phyloP scores from a whole-genome alignment of 2,329 filamentous ascomycete species.

The Curvularia sp. region DNA sequence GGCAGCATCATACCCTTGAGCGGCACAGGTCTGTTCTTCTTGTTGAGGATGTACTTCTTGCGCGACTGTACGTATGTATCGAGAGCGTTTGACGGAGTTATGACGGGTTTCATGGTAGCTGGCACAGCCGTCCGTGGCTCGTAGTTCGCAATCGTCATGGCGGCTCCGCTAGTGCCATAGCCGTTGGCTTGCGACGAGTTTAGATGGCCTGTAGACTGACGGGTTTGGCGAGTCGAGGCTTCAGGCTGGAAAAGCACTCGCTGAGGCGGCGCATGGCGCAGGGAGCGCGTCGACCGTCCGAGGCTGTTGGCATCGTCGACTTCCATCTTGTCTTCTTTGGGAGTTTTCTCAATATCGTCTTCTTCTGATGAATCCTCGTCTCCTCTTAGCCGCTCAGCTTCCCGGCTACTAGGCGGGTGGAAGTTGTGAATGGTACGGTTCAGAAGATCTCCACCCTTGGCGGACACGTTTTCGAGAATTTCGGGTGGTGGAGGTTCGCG shows the following conservation, averaged over 20 bases:
- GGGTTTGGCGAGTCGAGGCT: conserved; percentile 68
- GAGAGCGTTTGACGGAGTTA: conserved; percentile 77
- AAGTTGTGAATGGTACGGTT: conserved; percentile 81
- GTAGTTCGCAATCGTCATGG: conserved; percentile 70
- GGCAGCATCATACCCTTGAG: conserved; percentile 65
- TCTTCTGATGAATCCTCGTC: conserved; percentile 61
- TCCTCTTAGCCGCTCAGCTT: conserved; percentile 56
- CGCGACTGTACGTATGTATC: conserved; percentile 68
- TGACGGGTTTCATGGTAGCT: conserved; percentile 73
- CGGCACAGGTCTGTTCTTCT: conserved; percentile 48
- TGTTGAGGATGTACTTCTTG: conserved; percentile 59
- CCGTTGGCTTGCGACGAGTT: conserved; percentile 56
- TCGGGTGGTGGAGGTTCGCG: conserved; percentile 86
- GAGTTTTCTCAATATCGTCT: conserved; percentile 53
- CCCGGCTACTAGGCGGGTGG: conserved; percentile 57
- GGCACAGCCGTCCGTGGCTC: conserved; percentile 70
- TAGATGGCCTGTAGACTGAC: conserved; percentile 56
- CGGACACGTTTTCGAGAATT: conserved; percentile 80
- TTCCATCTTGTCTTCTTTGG: conserved; percentile 59
- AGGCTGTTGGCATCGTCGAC: conserved; percentile 58
- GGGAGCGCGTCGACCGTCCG: conserved; percentile 52
- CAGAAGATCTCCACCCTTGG: conserved; percentile 81
- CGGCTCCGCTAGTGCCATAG: conserved; percentile 50
- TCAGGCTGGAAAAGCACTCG: conserved; percentile 86
- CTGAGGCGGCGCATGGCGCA: conserved; percentile 84